Evolutionary conservation across 2,329 filamentous ascomycete species (phyloP), one percentile per base, ranked within the genome.

Genomic region (Alternaria angustiovoidea): DNA sequence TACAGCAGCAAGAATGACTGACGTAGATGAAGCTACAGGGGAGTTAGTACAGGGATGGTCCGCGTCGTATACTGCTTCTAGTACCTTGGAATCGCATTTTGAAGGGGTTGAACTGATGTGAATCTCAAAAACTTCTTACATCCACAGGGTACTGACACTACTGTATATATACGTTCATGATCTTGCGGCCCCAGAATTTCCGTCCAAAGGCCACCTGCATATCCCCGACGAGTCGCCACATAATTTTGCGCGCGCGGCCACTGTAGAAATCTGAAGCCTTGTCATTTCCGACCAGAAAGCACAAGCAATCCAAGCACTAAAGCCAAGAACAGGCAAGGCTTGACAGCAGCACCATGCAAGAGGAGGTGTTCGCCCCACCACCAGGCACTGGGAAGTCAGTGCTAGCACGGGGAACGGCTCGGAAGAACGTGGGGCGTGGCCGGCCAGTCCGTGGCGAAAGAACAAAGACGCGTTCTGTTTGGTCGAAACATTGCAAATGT

Each of bases 231-330:
- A 30, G n/a, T 18, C 44, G 44, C 32, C 47, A 53, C 60, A 48
- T 46, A 41, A 34, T 8, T 11, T 43, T 22, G 48, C 51, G 44
- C 39, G 42, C 36, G 42, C 20, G 44, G 26, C n/a, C 7, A 24
- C 32, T 32, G 41, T 34, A 51, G n/a, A 51, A 8, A 39, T 18
- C 22, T 38, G 22, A 28, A 46, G 30, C 18, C 36, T 28, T 18
- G 47, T 57, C 34, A 30, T 44, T 57, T 51, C 34, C 46, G 51
- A 52, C 53, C 48, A 62, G 34, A 38, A 34, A 34, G 52, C 36
- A 43, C 43, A 67, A 69, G 63, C 66, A 57, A 28, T 11, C 51
- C 53, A 69, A 67, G 67, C 67, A 67, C 61, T 63, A 61, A 47
- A 36, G 65, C 67, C 58, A 68, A 69, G 67, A 56, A 43, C 51